These are phyloP conservation scores for Aristolochia californica DNA, from an alignment of 164 flowering plant genomes.

Conservation along the genomic window DNA sequence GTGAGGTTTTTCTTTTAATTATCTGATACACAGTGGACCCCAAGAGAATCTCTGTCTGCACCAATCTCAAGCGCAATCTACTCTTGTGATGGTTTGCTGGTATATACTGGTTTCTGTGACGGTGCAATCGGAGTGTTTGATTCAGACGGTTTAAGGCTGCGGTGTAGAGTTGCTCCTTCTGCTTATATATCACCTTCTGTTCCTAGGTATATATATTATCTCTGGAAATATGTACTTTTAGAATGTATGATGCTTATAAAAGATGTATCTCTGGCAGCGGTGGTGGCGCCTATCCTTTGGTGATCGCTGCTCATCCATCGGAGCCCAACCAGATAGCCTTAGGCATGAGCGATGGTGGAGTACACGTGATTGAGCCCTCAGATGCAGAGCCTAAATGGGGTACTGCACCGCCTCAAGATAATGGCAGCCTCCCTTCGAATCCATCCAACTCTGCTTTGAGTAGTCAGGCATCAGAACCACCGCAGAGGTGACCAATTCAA, in stretches of 20 bases:
- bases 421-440: conserved; percentile 21
- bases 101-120: conserved; percentile 56
- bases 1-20: neutral
- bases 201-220: conserved; percentile 24
- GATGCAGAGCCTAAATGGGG: conserved; percentile 61
- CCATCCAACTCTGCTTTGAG: conserved; percentile 52
- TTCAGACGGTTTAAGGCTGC: conserved; percentile 44
- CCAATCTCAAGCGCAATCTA: conserved; percentile 58
- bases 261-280: conserved; percentile 12
- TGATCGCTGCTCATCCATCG: conserved; percentile 60
- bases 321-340: conserved; percentile 65
- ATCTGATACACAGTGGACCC: conserved; percentile 43
- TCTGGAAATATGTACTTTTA: neutral
- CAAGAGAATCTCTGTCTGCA: conserved; percentile 44
- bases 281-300: conserved; percentile 32
- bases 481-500: conserved; percentile 8
- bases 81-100: conserved; percentile 53
- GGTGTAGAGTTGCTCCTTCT: conserved; percentile 60
- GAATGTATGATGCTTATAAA: neutral
- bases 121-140: conserved; percentile 65
- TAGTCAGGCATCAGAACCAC: conserved; percentile 50
- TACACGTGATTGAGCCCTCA: conserved; percentile 51
- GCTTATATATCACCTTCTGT: conserved; percentile 37
- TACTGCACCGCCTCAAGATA: conserved; percentile 37
- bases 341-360: conserved; percentile 66